Base-by-base conservation (phyloP, 2,329 filamentous ascomycete species). In the Alternaria arbusti region DNA sequence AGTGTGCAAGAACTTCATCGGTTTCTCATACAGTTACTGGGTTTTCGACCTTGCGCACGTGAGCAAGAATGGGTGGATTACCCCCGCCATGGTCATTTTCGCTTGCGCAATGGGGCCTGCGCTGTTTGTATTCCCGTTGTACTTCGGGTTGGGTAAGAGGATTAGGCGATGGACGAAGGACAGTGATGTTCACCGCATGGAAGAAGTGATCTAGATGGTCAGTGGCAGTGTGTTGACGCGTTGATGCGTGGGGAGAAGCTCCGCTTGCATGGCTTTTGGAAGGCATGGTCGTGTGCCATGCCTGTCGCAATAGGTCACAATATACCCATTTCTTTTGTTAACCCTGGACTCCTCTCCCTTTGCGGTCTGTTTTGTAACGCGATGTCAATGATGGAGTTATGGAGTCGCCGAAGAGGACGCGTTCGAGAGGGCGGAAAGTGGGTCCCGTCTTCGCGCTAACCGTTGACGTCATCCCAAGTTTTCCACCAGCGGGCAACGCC, bases 1-100 rank as follows among this genome's bases (percentile, higher is more conserved):
- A 0, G 80, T 84, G 5, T 73, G 81, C 59, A 84, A 84, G 68
- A 83, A 83, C 61, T 80, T 82, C 26, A 80, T 82, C 28, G 82
- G 76, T 2, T 84, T 83, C 66, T 81, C 79, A 50, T 75, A 81
- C 22, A 78, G 75, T 55, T 82, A 82, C 57, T 82, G 80, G 80
- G 73, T 82, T 12, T 82, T 82, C 59, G 74, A 82, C 45, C 66
- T 82, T 8, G 72, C 73, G 25, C 73, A 75, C 54, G 54, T 61
- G 32, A 79, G 75, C 28, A 74, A 74, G 55, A 54, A 78, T 51
- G 82, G 81, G 1, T 83, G 77, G 74, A 74, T 82, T 7, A 75
- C 72, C 0, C 80, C 82, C 4, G 79, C 78, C n/a, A 83, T 84
- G 82, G 76, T 82, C 10, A 77, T 82, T 36, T 83, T 83, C 62